A percentile compares a stretch with the other conserved stretches of the same genome.
Evolutionary conservation across 345 rosid genomes (phyloP).

Genomic region (Tarenaya hassleriana): DNA sequence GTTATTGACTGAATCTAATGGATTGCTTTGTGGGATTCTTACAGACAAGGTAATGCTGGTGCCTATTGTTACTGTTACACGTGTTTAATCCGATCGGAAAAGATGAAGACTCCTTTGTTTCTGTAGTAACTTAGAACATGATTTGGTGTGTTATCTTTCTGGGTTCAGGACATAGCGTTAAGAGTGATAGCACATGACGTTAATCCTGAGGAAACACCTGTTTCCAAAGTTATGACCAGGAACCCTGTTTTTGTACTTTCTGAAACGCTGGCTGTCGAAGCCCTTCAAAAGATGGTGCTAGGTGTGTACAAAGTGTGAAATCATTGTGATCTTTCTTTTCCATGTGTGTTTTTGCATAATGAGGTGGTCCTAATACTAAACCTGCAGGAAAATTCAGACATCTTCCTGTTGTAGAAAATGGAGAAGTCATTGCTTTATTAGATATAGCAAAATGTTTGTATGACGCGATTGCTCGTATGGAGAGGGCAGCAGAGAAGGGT

Average conservation of each 20-base stretch:
- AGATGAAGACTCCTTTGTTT: too few species aligned
- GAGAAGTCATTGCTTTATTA: slow-evolving; percentile 94
- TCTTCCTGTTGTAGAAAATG: slow-evolving; percentile 97
- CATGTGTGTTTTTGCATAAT: slow-evolving; percentile 8
- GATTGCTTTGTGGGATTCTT: slow-evolving; percentile 95
- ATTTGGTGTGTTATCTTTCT: background rate
- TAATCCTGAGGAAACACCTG: slow-evolving; percentile 81
- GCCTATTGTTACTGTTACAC: too few species aligned
- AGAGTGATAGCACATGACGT: slow-evolving; percentile 80
- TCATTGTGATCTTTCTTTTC: background rate
- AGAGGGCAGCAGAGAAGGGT: slow-evolving; percentile 98
- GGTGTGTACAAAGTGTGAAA: slow-evolving; percentile 40
- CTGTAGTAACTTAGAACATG: too few species aligned
- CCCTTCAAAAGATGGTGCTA: slow-evolving; percentile 97
- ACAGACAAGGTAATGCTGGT: slow-evolving; percentile 12
- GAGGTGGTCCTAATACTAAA: slow-evolving; percentile 17
- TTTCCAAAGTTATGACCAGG: slow-evolving; percentile 91
- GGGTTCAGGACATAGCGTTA: slow-evolving; percentile 70
- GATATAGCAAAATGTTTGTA: slow-evolving; percentile 96
- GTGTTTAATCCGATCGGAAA: too few species aligned
- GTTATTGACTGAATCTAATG: slow-evolving; percentile 84
- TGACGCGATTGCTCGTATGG: slow-evolving; percentile 99
- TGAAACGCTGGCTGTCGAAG: slow-evolving; percentile 95
- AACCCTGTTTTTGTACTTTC: slow-evolving; percentile 92
- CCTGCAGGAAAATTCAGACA: slow-evolving; percentile 90